phyloP scores from a whole-genome alignment of 2,329 filamentous ascomycete genomes.

The Talaromyces rugulosus region DNA sequence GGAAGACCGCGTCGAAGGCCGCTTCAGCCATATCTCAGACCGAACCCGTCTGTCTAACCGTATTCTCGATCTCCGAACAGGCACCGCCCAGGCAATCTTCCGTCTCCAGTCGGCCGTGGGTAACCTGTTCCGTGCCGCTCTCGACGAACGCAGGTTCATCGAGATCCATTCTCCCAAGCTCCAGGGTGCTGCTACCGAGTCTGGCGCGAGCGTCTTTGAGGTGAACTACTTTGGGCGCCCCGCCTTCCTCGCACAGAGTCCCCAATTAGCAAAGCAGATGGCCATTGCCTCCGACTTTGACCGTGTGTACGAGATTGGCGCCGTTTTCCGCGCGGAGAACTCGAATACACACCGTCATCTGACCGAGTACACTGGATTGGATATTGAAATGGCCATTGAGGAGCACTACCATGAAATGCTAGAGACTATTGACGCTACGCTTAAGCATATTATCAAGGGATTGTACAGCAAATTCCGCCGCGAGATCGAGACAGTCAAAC shows the following conservation, averaged over 20 bases:
- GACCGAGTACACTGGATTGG: slow-evolving; percentile 90
- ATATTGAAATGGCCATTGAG: slow-evolving; percentile 88
- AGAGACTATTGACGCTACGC: slow-evolving; percentile 68
- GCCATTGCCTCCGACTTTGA: slow-evolving; percentile 84
- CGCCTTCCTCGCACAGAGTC: slow-evolving; percentile 86
- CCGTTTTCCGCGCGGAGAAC: slow-evolving; percentile 91
- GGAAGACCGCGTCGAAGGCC: slow-evolving; percentile 52
- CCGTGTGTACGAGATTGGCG: slow-evolving; percentile 82
- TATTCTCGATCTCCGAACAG: slow-evolving; percentile 80
- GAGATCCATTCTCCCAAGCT: slow-evolving; percentile 94
- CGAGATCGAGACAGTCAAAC: slow-evolving; percentile 75
- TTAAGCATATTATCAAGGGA: slow-evolving; percentile 74
- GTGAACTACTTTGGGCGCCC: slow-evolving; percentile 85
- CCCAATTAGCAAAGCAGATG: slow-evolving; percentile 92
- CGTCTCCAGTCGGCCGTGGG: slow-evolving; percentile 77
- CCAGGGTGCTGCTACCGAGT: slow-evolving; percentile 85
- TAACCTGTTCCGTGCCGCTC: slow-evolving; percentile 70
- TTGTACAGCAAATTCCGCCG: slow-evolving; percentile 64
- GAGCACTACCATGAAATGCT: slow-evolving; percentile 88
- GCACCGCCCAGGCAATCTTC: slow-evolving; percentile 81
- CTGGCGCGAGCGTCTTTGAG: slow-evolving; percentile 84
- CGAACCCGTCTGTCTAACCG: slow-evolving; percentile 73
- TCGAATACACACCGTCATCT: slow-evolving; percentile 92
- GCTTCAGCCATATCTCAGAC: slow-evolving; percentile 61
- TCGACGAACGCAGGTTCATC: slow-evolving; percentile 74